Conservation (phyloP, 345 rosid species). For the Arabidopsis suecica region DNA sequence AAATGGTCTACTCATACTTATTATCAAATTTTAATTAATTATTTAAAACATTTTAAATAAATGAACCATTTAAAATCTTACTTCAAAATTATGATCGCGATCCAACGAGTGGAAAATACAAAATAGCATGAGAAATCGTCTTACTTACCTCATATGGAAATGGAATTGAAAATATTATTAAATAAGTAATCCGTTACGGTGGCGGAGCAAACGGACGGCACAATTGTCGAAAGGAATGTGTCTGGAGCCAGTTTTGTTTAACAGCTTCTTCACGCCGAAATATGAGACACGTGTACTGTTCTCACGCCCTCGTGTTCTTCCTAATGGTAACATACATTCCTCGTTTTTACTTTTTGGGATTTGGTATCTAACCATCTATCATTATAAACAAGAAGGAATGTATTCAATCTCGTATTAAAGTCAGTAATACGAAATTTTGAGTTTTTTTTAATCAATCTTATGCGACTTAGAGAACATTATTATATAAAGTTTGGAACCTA, state of each 20-base stretch:
- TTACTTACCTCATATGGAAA: conserved; percentile 31
- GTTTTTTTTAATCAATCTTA: not conserved
- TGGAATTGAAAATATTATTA: not conserved
- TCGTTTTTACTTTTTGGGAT: conserved; percentile 26
- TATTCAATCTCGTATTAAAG: not conserved
- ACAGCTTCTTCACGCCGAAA: conserved; percentile 38
- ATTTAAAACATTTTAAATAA: not conserved
- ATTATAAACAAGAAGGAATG: not conserved
- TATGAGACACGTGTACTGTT: conserved; percentile 42
- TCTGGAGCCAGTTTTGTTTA: conserved; percentile 27
- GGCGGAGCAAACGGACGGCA: conserved; percentile 39
- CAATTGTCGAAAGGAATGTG: conserved; percentile 22
- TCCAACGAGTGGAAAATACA: conserved; percentile 26
- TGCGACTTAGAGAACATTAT: not conserved
- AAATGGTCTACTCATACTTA: not conserved
- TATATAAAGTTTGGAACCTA: not conserved
- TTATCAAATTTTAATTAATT: not conserved
- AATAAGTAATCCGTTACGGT: conserved; percentile 30
- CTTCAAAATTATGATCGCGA: not conserved
- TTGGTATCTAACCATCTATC: not conserved
- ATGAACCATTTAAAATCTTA: not conserved
- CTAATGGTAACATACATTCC: conserved; percentile 32
- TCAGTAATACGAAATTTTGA: conserved; percentile 3
- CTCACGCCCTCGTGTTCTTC: conserved; percentile 40
- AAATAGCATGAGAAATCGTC: conserved; percentile 8